Evolutionary conservation across 108 stramenopile genomes (phyloP), one percentile per base, ranked within the genome.

Genomic region (Schizochytrium sp.): DNA sequence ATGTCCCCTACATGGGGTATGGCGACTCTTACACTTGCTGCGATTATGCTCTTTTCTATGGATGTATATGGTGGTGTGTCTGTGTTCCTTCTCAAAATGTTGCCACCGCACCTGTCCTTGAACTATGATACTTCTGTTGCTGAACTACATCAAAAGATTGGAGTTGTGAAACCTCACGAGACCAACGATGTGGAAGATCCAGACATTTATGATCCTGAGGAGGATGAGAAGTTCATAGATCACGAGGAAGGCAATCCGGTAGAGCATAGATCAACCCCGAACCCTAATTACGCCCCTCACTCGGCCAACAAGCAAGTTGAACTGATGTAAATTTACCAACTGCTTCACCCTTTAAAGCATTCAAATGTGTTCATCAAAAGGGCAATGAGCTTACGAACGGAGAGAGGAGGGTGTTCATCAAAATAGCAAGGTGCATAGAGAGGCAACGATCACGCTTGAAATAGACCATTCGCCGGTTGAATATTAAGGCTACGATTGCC

Each of bases 21-120:
- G 28, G 13, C 55, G 12, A 53, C 40, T 2, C 76, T 83, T 7
- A 13, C 15, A 5, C 10, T 83, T 17, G 76, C 76, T 5, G 76
- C 50, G 28, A 55, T 55, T n/a, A 83, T 83, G 76, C 53, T 83
- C 15, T 49, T 83, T 1, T 55, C 76, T 38, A 83, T 83, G 76
- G 76, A 83, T 53, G 53, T 55, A 10, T 83, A 83, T 42, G 76
- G 50, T 38, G 76, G 76, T 53, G 28, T 83, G 17, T n/a, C 50
- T 7, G 47, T 42, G 8, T 83, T 83, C 76, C 55, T 83, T 55
- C 53, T 83, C 50, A 49, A 55, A 40, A 28, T 83, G 2, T 55
- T 40, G 10, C 76, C 76, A 0, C 76, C 76, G n/a, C 53, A 55
- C 47, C 50, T 5, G 47, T 55, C 28, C 47, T 40, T 49, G 0